These are phyloP conservation scores for Aspergillus nidulans DNA, from an alignment of 495 filamentous ascomycete genomes.

Conservation along the genomic window DNA sequence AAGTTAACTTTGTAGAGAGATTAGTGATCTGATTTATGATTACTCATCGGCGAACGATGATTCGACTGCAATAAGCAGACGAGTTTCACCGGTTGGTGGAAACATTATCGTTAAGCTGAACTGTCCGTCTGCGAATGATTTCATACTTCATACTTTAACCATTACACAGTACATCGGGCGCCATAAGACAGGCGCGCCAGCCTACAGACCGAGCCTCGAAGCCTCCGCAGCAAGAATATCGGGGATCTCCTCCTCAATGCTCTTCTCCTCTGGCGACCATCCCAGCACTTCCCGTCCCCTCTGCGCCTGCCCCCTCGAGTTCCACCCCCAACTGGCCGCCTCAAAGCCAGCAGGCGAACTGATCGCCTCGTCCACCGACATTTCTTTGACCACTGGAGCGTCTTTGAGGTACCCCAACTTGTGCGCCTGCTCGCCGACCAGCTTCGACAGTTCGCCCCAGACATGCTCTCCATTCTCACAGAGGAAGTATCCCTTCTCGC, in stretches of 20 bases:
- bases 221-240: constrained; percentile 31
- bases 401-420: constrained; percentile 54
- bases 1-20: no score
- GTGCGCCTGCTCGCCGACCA: constrained; percentile 53
- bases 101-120: no score
- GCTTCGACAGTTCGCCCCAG: constrained; percentile 59
- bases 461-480: constrained; percentile 61
- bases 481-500: constrained; percentile 65
- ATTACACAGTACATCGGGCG: no score
- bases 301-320: constrained; percentile 52
- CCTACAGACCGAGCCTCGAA: neutral
- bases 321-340: constrained; percentile 47
- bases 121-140: no score
- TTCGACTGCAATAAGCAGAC: no score
- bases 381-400: constrained; percentile 38
- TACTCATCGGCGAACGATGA: no score
- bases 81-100: no score
- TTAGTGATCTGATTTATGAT: no score
- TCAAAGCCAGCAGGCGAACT: constrained; percentile 26
- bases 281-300: constrained; percentile 57
- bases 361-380: constrained; percentile 24
- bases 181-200: no score
- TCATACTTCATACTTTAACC: no score
- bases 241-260: constrained; percentile 49
- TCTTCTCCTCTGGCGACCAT: constrained; percentile 50